phyloP scores from a whole-genome alignment of 345 rosid species.

The Excoecaria cochinchinensis region DNA sequence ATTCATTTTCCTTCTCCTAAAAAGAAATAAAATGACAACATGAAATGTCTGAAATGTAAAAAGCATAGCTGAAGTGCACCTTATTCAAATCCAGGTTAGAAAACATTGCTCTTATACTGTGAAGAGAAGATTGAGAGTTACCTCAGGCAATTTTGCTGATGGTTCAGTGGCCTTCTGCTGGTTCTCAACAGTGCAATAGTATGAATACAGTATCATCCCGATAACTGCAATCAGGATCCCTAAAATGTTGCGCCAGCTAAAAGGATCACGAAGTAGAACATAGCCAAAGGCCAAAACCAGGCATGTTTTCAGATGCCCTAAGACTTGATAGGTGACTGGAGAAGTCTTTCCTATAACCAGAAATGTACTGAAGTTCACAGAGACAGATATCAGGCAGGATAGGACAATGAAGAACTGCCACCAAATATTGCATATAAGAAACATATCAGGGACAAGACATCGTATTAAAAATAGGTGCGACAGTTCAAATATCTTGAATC shows the following conservation, averaged over 20 bases:
- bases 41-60: not conserved
- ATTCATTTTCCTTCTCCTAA: slow-evolving; percentile 79
- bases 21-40: slow-evolving; percentile 6
- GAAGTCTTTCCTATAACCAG: slow-evolving; percentile 98
- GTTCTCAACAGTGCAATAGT: slow-evolving; percentile 64
- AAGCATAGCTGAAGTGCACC: no score
- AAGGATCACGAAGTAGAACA: slow-evolving; percentile 84
- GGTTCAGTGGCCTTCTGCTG: slow-evolving; percentile 82
- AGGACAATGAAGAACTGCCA: slow-evolving; percentile 99
- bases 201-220: slow-evolving; percentile 97
- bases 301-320: slow-evolving; percentile 99
- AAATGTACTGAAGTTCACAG: slow-evolving; percentile 99
- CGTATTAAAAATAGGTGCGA: not conserved
- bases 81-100: not conserved
- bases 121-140: slow-evolving; percentile 18
- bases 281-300: slow-evolving; percentile 97
- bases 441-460: slow-evolving; percentile 13
- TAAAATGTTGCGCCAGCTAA: slow-evolving; percentile 93
- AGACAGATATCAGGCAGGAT: slow-evolving; percentile 97
- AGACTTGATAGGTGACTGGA: slow-evolving; percentile 98
- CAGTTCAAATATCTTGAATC: not conserved
- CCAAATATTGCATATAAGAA: slow-evolving; percentile 21
- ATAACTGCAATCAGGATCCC: slow-evolving; percentile 89
- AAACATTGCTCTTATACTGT: not conserved
- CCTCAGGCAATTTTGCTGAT: slow-evolving; percentile 73